Conservation (phyloP, 2,329 filamentous ascomycete genomes). For the Calonectria naviculata region DNA sequence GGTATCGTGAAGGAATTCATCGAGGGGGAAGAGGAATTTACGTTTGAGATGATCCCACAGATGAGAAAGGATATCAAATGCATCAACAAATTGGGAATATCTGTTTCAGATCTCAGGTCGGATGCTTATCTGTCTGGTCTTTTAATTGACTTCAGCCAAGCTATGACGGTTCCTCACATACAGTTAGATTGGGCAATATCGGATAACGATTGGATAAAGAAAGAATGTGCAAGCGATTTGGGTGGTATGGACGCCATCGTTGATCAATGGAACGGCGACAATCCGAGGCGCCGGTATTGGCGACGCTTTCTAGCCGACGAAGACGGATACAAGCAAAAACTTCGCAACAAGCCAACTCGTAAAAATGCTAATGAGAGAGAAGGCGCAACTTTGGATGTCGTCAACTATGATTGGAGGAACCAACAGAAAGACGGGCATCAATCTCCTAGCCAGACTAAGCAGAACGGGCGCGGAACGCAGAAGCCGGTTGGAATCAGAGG, state of each 20-base stretch:
- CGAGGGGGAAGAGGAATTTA: background rate
- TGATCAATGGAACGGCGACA: background rate
- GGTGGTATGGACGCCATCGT: background rate
- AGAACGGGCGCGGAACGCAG: background rate
- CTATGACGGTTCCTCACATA: background rate
- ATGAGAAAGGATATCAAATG: background rate
- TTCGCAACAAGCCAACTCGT: background rate
- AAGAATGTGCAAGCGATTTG: background rate
- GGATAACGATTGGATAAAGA: background rate
- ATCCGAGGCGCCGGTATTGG: background rate
- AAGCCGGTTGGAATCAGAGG: background rate
- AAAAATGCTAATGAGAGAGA: background rate
- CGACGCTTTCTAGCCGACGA: background rate
- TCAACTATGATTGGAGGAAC: background rate
- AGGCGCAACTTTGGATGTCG: background rate
- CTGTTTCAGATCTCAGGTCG: background rate
- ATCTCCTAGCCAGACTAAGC: too few species aligned
- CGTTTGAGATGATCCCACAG: background rate
- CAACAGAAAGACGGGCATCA: background rate
- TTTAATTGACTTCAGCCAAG: background rate
- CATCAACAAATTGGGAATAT: background rate
- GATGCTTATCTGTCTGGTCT: background rate
- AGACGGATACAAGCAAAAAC: background rate
- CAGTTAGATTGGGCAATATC: background rate
- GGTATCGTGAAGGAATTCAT: background rate